Percentiles rank a stretch among this genome's conserved stretches.
Conservation (phyloP, 2,329 filamentous ascomycete species). For the Pseudodiploospora longispora region DNA sequence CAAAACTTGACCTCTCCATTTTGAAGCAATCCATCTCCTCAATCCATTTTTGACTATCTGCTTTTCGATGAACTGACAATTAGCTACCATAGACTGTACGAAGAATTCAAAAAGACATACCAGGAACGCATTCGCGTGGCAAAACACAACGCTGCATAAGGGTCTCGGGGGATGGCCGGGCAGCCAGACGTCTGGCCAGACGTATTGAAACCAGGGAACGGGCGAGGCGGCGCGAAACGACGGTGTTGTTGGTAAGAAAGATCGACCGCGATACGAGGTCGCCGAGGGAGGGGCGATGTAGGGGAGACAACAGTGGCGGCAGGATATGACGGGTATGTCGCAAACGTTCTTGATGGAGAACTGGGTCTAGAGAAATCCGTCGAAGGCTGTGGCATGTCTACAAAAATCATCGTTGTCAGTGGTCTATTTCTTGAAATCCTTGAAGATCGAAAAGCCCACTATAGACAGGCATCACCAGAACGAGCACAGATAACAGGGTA, state of each 20-base stretch:
- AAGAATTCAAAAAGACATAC: conserved; percentile 32
- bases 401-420: conserved; percentile 12
- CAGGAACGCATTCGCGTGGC: conserved; percentile 54
- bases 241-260: conserved; percentile 57
- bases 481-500: no score
- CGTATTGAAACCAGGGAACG: conserved; percentile 58
- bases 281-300: conserved; percentile 49
- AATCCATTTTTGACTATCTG: conserved; percentile 61
- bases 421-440: no score
- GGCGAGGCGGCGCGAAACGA: conserved; percentile 55
- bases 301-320: conserved; percentile 45
- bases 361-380: conserved; percentile 53
- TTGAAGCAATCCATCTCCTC: conserved; percentile 54
- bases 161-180: conserved; percentile 49
- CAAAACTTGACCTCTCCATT: conserved; percentile 45
- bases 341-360: conserved; percentile 56
- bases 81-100: conserved; percentile 54
- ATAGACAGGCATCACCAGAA: no score
- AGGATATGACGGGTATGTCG: conserved; percentile 47
- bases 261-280: conserved; percentile 58
- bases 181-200: conserved; percentile 52
- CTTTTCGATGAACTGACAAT: conserved; percentile 54
- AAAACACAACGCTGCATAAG: conserved; percentile 58
- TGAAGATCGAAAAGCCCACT: no score
- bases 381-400: conserved; percentile 57